A percentile compares a stretch with the other conserved stretches of the same genome.
Conservation (phyloP, 768 basidiomycete species). For the Exsudoporus frostii region DNA sequence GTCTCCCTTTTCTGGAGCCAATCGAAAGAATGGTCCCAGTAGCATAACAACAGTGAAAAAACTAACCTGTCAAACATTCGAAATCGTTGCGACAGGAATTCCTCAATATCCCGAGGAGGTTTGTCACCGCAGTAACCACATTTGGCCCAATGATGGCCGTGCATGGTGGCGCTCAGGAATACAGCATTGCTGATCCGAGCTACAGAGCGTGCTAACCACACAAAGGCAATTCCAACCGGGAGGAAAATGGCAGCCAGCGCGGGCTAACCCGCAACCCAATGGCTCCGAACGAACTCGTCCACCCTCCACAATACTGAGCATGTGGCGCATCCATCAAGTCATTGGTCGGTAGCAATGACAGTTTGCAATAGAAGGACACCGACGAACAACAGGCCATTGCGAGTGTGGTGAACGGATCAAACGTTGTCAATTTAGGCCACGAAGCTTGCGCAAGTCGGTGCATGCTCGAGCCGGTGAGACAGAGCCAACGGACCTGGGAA, state of each 20-base stretch:
- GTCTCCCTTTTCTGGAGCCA: neutral
- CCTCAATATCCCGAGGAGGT: no score
- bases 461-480: neutral
- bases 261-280: neutral
- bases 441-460: neutral
- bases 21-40: neutral
- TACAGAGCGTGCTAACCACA: neutral
- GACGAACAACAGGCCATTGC: neutral
- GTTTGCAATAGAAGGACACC: neutral
- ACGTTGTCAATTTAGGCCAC: neutral
- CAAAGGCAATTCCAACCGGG: neutral
- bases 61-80: neutral
- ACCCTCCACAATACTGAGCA: neutral
- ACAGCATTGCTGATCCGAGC: neutral
- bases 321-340: neutral
- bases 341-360: no score
- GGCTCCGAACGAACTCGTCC: neutral
- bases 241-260: no score
- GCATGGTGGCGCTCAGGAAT: no score
- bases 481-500: neutral
- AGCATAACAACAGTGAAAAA: neutral
- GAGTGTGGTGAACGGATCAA: neutral
- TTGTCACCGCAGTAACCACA: neutral
- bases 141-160: neutral
- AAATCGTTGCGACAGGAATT: neutral